Base-by-base conservation (phyloP, 805 yeast genomes). In the Barnettozyma sp. region DNA sequence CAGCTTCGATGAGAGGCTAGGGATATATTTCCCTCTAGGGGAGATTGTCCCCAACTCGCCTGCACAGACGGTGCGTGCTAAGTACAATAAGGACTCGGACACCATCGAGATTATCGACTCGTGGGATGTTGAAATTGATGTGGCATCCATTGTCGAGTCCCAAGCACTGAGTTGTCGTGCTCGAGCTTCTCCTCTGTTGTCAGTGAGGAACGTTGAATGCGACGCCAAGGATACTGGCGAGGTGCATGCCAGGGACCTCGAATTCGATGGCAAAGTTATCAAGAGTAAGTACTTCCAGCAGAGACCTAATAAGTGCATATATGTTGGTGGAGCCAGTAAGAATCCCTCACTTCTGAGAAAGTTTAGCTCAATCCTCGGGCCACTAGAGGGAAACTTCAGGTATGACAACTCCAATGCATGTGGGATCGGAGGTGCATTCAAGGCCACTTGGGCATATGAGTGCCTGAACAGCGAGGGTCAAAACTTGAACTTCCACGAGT, bases 341-440 rank as follows among this genome's bases (percentile, higher is more conserved):
- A 87, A 88, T 55, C 43, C 54, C 15, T 71, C 85, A 19, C 80
- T 87, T 35, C 77, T 86, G 22, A 56, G 60, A 15, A 79, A 74
- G 44, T 80, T 83, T 65, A 76, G 87, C 9, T 64, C 78, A 10
- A 76, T 87, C 7, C 58, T 87, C 23, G 88, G 87, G 5, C 52
- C 62, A 17, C 59, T 65, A 2, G 54, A 63, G 22, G 92, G 88
- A 1, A 76, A 81, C 42, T 83, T 59, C 54, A 73, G 75, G 41
- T 78, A 82, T 25, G 87, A 83, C 49, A 73, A 84, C 31, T 76
- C 90, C 7, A 87, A 87, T 59, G 92, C 95, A 1, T 87, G 96
- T 67, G 96, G 95, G 0, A 58, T 84, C 23, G 96, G 96, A 18
- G 95, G 95, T 4, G 90, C 94, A 27, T 83, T 71, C 60, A 82